Conservation (phyloP, 2,329 filamentous ascomycete species). For the Cephalotrichum gorgonifer region DNA sequence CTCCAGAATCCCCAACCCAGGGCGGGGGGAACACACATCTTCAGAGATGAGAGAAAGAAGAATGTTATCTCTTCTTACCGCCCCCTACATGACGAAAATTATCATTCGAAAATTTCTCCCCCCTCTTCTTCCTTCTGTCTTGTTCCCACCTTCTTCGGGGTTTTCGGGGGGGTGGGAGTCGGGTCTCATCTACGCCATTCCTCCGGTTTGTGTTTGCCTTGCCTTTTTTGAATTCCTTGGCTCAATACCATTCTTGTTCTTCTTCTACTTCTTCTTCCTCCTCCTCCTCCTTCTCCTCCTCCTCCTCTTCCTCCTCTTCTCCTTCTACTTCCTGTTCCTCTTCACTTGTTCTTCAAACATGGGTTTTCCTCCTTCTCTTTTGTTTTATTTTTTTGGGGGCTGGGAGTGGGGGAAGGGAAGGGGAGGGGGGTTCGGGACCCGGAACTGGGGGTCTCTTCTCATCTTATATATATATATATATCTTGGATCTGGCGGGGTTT, state of each 20-base stretch:
- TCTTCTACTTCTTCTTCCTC: not conserved
- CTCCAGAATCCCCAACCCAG: too few species aligned
- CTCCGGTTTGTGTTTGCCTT: too few species aligned
- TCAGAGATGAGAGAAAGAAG: too few species aligned
- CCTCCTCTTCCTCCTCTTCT: constrained; percentile 1
- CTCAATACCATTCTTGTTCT: not conserved
- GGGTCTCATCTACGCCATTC: too few species aligned
- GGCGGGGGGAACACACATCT: too few species aligned
- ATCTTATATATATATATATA: not conserved
- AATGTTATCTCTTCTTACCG: too few species aligned
- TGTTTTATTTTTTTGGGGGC: not conserved
- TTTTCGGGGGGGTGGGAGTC: too few species aligned
- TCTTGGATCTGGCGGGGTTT: not conserved
- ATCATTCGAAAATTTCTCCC: not conserved
- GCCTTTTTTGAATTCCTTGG: not conserved
- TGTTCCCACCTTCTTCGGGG: not conserved
- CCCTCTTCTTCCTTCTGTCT: not conserved
- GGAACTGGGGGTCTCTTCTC: too few species aligned
- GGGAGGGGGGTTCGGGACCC: too few species aligned
- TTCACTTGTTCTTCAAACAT: not conserved
- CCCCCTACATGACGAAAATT: too few species aligned
- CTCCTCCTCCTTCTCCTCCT: not conserved
- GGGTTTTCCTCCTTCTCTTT: not conserved
- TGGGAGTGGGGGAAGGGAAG: too few species aligned
- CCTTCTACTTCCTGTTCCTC: not conserved